These are phyloP conservation scores for Mycena vitilis DNA, from an alignment of 768 basidiomycete genomes.

Conservation along the genomic window DNA sequence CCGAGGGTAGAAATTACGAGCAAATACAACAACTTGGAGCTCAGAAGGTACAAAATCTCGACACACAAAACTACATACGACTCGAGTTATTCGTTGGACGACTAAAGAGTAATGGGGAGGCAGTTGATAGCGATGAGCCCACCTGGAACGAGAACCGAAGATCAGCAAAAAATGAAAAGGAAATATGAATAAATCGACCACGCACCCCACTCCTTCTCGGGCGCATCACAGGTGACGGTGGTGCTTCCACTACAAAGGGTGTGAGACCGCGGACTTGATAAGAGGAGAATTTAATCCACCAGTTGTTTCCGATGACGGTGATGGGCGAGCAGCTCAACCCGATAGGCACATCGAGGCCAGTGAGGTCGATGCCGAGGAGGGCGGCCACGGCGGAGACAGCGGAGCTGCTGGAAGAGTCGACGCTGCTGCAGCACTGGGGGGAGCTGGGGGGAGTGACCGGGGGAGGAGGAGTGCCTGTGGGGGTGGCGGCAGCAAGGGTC, in stretches of 20 bases:
- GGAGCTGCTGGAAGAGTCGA: slow-evolving; percentile 17
- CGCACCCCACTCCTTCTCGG: background rate
- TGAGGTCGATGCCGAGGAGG: slow-evolving; percentile 27
- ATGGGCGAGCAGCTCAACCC: slow-evolving; percentile 34
- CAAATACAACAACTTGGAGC: no score
- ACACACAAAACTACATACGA: no score
- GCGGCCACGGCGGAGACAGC: slow-evolving; percentile 28
- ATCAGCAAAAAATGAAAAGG: no score
- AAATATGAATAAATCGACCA: no score
- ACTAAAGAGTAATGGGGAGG: no score
- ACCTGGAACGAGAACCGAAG: no score
- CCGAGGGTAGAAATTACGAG: no score
- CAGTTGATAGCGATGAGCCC: no score
- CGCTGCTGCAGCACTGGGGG: slow-evolving; percentile 31
- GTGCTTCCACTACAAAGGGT: background rate
- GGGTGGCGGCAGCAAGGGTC: slow-evolving; percentile 28
- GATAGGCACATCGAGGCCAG: slow-evolving; percentile 24
- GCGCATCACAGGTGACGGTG: background rate
- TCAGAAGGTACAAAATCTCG: no score
- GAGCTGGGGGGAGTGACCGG: slow-evolving; percentile 27
- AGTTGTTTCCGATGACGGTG: slow-evolving; percentile 34
- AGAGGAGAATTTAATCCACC: background rate
- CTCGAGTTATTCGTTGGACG: no score
- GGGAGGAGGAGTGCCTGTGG: slow-evolving; percentile 14
- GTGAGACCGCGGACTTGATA: background rate